Evolutionary conservation across 2,329 filamentous ascomycete species (phyloP).

Genomic region (Penicillium sp.): DNA sequence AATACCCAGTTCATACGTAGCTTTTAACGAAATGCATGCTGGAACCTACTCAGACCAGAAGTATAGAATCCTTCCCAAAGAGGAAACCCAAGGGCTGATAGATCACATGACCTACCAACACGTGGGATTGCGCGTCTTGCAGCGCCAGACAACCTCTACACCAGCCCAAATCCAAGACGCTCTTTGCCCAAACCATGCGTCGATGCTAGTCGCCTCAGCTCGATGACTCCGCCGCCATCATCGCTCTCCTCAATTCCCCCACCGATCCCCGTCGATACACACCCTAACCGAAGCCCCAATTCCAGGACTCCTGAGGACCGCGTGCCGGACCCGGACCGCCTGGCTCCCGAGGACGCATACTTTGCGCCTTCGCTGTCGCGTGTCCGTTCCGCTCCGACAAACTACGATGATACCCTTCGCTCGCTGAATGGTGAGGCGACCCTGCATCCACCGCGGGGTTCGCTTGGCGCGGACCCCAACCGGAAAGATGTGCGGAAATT

Average conservation of each 20-base stretch:
- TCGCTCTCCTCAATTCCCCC: constrained; percentile 45
- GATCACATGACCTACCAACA: constrained; percentile 17
- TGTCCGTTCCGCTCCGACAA: constrained; percentile 44
- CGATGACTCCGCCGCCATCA: constrained; percentile 39
- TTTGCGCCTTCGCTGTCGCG: constrained; percentile 66
- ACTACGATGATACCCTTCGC: constrained; percentile 41
- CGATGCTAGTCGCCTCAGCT: constrained; percentile 32
- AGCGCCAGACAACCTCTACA: constrained; percentile 7
- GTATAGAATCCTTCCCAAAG: not conserved
- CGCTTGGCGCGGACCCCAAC: constrained; percentile 39
- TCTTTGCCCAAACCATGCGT: constrained; percentile 31
- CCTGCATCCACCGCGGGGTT: constrained; percentile 45
- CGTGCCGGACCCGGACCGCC: constrained; percentile 66
- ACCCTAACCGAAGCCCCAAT: constrained; percentile 47
- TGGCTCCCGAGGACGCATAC: constrained; percentile 85
- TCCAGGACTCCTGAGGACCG: constrained; percentile 42
- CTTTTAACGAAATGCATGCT: too few species aligned
- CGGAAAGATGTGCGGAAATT: constrained; percentile 53
- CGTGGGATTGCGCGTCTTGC: constrained; percentile 21
- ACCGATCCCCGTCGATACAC: constrained; percentile 51
- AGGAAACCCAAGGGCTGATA: not conserved
- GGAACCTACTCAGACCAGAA: too few species aligned
- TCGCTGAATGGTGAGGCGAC: constrained; percentile 47
- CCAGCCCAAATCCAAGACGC: not conserved
- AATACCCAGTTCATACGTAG: too few species aligned